A percentile compares a stretch with the other conserved stretches of the same genome.
These are phyloP conservation scores for Exophiala alcalophila DNA, from an alignment of 2,329 filamentous ascomycete species.

Conservation along the genomic window DNA sequence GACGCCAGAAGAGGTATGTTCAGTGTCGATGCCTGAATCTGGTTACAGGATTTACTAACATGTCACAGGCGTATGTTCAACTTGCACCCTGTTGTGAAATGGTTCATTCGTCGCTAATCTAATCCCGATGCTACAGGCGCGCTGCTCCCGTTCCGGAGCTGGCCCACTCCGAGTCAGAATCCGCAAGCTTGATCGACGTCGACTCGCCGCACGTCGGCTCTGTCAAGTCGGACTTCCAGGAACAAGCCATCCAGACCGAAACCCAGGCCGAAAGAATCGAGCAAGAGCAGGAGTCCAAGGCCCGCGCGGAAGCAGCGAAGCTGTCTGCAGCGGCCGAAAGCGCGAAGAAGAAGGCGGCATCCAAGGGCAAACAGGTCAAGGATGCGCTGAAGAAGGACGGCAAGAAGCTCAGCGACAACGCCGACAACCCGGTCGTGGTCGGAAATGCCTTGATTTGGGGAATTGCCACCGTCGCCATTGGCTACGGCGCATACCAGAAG, in stretches of 20 bases:
- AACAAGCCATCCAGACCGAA: constrained; percentile 44
- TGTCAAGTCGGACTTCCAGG: constrained; percentile 42
- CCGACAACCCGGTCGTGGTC: constrained; percentile 47
- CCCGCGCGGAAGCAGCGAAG: constrained; percentile 25
- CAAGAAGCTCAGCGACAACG: constrained; percentile 39
- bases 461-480: constrained; percentile 42
- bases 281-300: constrained; percentile 38
- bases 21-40: constrained; percentile 17
- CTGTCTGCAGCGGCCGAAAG: constrained; percentile 34
- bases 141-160: constrained; percentile 41
- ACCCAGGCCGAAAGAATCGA: constrained; percentile 47
- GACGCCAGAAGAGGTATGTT: constrained; percentile 47
- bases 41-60: constrained; percentile 2
- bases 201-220: constrained; percentile 46
- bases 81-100: constrained; percentile 38
- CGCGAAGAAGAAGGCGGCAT: constrained; percentile 35
- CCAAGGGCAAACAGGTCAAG: constrained; percentile 31
- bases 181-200: constrained; percentile 46
- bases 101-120: constrained; percentile 14
- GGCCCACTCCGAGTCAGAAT: constrained; percentile 40
- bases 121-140: constrained; percentile 37
- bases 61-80: constrained; percentile 22
- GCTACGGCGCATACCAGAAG: constrained; percentile 49
- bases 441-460: constrained; percentile 45
- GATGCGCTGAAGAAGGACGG: constrained; percentile 30